Percentiles rank a stretch among this genome's conserved stretches.
phyloP scores from a whole-genome alignment of 2,329 filamentous ascomycete species.

The Colletotrichum sp. region DNA sequence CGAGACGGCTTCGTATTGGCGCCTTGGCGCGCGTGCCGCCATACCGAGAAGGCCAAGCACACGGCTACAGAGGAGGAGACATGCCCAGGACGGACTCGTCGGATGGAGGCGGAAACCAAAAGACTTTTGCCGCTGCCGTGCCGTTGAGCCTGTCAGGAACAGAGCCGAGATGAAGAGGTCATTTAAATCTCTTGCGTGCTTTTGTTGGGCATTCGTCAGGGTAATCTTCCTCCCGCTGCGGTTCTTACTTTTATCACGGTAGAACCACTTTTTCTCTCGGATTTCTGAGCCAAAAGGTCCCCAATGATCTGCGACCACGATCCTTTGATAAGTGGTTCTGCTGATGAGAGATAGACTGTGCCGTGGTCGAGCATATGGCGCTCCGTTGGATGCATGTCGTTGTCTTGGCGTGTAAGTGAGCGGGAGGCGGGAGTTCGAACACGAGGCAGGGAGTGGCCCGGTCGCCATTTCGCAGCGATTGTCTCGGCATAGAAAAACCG shows the following conservation, averaged over 20 bases:
- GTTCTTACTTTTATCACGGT: neutral
- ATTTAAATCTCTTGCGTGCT: neutral
- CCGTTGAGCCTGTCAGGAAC: neutral
- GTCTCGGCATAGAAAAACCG: conserved; percentile 6
- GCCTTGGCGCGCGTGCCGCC: conserved; percentile 19
- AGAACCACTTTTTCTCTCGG: neutral
- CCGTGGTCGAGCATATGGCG: neutral
- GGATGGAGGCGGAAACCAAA: neutral
- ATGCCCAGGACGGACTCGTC: neutral
- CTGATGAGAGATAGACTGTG: neutral
- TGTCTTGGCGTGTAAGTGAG: neutral
- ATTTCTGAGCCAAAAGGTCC: neutral
- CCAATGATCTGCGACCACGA: neutral
- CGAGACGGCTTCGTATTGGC: neutral
- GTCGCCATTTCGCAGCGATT: neutral
- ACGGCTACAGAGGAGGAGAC: neutral
- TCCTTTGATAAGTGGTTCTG: neutral
- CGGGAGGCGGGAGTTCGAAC: neutral
- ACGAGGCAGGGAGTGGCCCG: neutral
- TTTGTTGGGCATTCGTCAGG: neutral
- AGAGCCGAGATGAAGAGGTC: conserved; percentile 2
- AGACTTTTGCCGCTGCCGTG: neutral
- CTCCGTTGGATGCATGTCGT: neutral
- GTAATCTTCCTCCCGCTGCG: neutral
- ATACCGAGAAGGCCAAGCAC: conserved; percentile 12